Base-by-base conservation (phyloP, 1,284 basidiomycete species). In the Ganoderma leucocontextum region DNA sequence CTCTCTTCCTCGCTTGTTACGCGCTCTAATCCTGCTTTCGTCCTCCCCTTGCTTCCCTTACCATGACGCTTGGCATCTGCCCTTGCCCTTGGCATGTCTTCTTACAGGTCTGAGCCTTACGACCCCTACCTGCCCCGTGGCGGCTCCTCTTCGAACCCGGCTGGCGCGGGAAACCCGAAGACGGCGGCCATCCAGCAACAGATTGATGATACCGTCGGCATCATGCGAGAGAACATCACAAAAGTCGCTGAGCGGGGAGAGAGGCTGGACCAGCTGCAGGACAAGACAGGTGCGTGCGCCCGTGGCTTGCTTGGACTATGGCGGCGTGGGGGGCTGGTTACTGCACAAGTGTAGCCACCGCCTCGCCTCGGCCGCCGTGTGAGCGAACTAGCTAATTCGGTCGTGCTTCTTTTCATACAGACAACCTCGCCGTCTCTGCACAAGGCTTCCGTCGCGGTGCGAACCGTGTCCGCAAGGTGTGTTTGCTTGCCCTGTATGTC, bases 361-460 rank as follows among this genome's bases (percentile, higher is more conserved):
- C 63, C 41, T 22, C 25, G 22, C 41, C 33, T 25, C 4, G 61
- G 58, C 15, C 47, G 39, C 62, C 64, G 60, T 64, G 66, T 38
- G 36, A 66, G 25, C 62, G 62, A 57, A 25, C 33, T 36, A n/a
- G 59, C 66, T 72, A 52, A 73, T 65, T 29, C 64, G 42, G 55
- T 22, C 47, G 60, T 22, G 44, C 61, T 53, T 36, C 38, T 38
- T 49, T 15, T 39, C 15, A 35, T 55, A 15, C 75, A 97, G 97
- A 99, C 82, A 98, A 94, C 79, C 89, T 99, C 67, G 97, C 97
- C 38, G 95, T 98, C 47, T 98, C 96, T n/a, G 98, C 97, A 13
- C 98, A 99, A 84, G 96, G 96, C 38, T 99, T 99, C 91, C 91
- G 96, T 72, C 89, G 95, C 74, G 97, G 97, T 72, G 98, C 98